Evolutionary conservation across 306 rosid species (phyloP), one percentile per base, ranked within the genome.

Genomic region (Quillaja saponaria): DNA sequence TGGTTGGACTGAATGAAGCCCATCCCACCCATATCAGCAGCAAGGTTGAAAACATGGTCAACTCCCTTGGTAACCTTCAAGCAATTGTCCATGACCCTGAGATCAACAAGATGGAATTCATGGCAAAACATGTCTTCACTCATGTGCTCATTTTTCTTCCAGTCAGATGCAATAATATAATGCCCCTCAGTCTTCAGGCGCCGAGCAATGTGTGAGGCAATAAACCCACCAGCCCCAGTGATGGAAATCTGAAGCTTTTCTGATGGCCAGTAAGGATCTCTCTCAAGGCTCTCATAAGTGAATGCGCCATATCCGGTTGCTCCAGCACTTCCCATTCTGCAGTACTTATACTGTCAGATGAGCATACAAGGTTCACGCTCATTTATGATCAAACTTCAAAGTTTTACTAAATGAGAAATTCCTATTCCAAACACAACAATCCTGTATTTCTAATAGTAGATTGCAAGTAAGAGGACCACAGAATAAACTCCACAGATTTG

Each of bases 21-120:
- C 99, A 92, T 92, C 5, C 99, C 99, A 57, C 99, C 99, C 99
- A 92, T 92, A 67, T 92, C 99, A 68, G 99, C 99, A 71, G 99
- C 99, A 57, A 92, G 94, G 71, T 92, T 92, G 77, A 92, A 92
- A 74, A 92, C 95, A 68, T 92, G 99, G 55, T 83, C 95, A 25
- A 89, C 99, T 34, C 73, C 84, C 57, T 85, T 51, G 14, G 96
- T 89, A 34, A 89, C 96, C 77, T 66, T 80, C 72, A 92, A 81
- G 81, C 99, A 92, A 71, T 89, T 92, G 49, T 92, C 99, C 99
- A 92, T 92, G 52, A 92, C 99, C 84, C 99, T 83, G 10, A 92
- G 94, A 64, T 92, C 99, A 62, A 80, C 96, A 18, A 92, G 94
- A 66, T 92, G 96, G 75, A 92, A 92, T 71, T 92, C 96, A 67